phyloP scores from a whole-genome alignment of 208 protist species.

The Herpetomonas tarakana region DNA sequence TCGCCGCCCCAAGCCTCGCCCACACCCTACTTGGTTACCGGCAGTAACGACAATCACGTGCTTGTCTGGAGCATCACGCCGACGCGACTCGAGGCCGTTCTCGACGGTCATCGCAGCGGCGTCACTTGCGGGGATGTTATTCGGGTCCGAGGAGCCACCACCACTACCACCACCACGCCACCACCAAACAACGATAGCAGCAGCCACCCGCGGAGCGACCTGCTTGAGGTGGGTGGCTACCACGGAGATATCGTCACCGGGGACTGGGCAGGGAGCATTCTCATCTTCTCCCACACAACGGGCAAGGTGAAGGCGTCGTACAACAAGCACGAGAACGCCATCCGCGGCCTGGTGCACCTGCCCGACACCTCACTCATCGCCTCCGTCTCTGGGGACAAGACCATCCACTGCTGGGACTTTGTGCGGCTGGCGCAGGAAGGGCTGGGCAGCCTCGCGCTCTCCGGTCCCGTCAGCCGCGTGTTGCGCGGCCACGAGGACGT shows the following conservation, averaged over 20 bases:
- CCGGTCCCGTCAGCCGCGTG: constrained; percentile 13
- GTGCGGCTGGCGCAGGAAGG: background rate
- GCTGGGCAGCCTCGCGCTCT: background rate
- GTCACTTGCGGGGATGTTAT: constrained; percentile 55
- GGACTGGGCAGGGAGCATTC: constrained; percentile 59
- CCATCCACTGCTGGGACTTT: constrained; percentile 64
- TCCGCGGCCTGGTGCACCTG: constrained; percentile 61
- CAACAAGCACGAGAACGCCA: constrained; percentile 45
- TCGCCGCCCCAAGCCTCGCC: background rate
- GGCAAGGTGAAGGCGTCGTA: constrained; percentile 52
- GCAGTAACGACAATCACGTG: constrained; percentile 75
- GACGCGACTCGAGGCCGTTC: constrained; percentile 47
- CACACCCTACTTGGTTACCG: constrained; percentile 53
- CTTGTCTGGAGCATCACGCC: constrained; percentile 51
- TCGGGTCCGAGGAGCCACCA: background rate
- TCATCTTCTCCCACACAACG: constrained; percentile 62
- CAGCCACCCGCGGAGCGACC: background rate
- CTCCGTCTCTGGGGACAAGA: constrained; percentile 80
- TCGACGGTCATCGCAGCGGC: constrained; percentile 62
- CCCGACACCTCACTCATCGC: constrained; percentile 44
- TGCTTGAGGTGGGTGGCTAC: constrained; percentile 15
- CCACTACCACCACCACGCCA: background rate
- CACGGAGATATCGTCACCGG: constrained; percentile 66
- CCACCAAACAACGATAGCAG: background rate
- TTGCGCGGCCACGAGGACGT: constrained; percentile 40